A percentile compares a stretch with the other conserved stretches of the same genome.
These are phyloP conservation scores for Clitoria ternatea DNA, from an alignment of 306 rosid genomes.

Conservation along the genomic window DNA sequence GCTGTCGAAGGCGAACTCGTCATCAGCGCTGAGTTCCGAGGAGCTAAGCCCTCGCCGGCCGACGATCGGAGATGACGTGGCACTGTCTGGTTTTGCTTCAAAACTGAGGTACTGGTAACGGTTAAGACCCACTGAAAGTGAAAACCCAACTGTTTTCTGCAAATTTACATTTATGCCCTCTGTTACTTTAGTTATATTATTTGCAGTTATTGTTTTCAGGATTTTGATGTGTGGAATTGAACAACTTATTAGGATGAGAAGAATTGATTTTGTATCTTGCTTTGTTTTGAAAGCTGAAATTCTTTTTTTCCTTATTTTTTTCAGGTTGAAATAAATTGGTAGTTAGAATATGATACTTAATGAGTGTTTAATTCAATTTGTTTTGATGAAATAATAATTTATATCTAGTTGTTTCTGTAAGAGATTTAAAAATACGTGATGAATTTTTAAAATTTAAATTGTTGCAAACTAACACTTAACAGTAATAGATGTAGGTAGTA, in stretches of 20 bases:
- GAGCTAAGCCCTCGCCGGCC: slow-evolving; percentile 70
- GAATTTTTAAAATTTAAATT: no score
- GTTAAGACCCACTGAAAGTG: not conserved
- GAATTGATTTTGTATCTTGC: not conserved
- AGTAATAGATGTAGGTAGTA: no score
- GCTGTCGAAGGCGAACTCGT: slow-evolving; percentile 58
- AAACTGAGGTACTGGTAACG: slow-evolving; percentile 60
- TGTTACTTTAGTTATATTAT: not conserved
- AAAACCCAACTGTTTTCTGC: not conserved
- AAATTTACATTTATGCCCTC: slow-evolving; percentile 38
- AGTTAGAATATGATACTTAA: not conserved
- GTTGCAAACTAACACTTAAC: no score
- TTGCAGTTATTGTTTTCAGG: not conserved
- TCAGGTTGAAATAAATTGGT: not conserved
- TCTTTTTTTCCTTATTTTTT: not conserved
- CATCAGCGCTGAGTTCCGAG: slow-evolving; percentile 86
- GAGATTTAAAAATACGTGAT: no score
- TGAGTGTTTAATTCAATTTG: no score
- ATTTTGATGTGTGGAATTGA: not conserved
- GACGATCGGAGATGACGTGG: slow-evolving; percentile 60
- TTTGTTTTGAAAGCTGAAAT: not conserved
- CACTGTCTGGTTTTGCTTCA: slow-evolving; percentile 60
- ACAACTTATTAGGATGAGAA: not conserved
- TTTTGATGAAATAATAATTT: no score
- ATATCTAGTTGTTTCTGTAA: no score